Base-by-base conservation (phyloP, 495 filamentous ascomycete species). In the Aspergillus panamensis region DNA sequence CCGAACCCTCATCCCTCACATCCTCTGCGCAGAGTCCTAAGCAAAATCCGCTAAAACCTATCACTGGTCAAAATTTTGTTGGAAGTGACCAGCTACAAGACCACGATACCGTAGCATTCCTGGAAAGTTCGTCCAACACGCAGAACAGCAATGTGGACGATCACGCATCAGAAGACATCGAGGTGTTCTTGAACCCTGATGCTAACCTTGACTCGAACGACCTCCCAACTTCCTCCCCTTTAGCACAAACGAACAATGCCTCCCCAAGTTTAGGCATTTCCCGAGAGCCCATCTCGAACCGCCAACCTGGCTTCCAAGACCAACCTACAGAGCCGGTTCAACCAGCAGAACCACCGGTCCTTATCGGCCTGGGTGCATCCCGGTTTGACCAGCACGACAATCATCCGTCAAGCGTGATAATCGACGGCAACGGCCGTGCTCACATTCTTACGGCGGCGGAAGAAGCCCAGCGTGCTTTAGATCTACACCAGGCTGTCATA, bases 401-500 rank as follows among this genome's bases (percentile, higher is more conserved):
- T 25, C 33, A 33, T 8, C 19, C 58, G 1, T 39, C 53, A 12
- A 54, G 58, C 19, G 58, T 66, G 3, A 65, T 71, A 13, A 66
- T 71, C 17, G 66, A 71, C 50, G 58, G 31, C 19, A 57, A 61
- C 39, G 68, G 68, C 19, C 8, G 51, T 10, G 45, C 45, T 8
- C 66, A 61, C 17, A 33, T 62, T 20, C 59, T 71, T 32, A 66
- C 53, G 0, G 48, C 56, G 2, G 62, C 45, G 8, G 64, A 67
- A 51, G 63, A 71, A 43, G 29, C 45, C 3, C 55, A 67, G 43
- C 63, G 66, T 7, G 32, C 62, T 13, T 17, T 57, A 7, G 57
- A 59, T 33, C 48, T 71, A 1, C 66, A 63, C 35, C 60, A 68
- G 12, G 68, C 66, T 6, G 68, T 71, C 1, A 58, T 69, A 17